Conservation (phyloP, 2,329 filamentous ascomycete species). For the Ascosphaera acerosa region DNA sequence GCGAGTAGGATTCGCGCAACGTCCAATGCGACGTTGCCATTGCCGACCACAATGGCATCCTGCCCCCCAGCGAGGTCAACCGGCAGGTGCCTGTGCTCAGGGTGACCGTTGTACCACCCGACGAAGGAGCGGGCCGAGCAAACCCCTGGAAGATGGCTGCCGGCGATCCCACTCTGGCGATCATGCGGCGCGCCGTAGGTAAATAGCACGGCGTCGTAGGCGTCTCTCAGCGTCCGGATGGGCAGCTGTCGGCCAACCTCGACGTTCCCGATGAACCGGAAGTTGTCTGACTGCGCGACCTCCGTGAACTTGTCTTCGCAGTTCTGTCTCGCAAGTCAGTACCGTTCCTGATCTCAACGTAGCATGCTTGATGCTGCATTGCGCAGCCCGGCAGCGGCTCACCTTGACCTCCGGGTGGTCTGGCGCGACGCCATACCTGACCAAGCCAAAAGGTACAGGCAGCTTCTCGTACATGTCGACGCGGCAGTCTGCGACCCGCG, state of each 20-base stretch:
- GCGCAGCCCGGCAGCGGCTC: too few relatives aligned
- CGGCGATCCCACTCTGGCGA: slow-evolving; percentile 19
- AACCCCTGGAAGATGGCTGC: slow-evolving; percentile 27
- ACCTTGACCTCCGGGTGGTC: slow-evolving; percentile 98
- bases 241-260: slow-evolving; percentile 47
- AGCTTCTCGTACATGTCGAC: slow-evolving; percentile 94
- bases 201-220: slow-evolving; percentile 84
- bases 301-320: slow-evolving; percentile 86
- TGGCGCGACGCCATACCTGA: slow-evolving; percentile 86
- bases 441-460: slow-evolving; percentile 77
- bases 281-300: slow-evolving; percentile 55
- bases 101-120: slow-evolving; percentile 94
- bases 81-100: slow-evolving; percentile 47
- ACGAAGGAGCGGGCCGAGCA: slow-evolving; percentile 84
- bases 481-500: slow-evolving; percentile 40
- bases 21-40: slow-evolving; percentile 90
- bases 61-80: slow-evolving; percentile 52
- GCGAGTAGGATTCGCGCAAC: slow-evolving; percentile 70
- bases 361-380: not conserved
- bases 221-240: slow-evolving; percentile 40
- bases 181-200: slow-evolving; percentile 81
- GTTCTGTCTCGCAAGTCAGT: slow-evolving; percentile 37
- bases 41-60: slow-evolving; percentile 68
- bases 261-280: slow-evolving; percentile 80
- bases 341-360: not conserved